Conservation (phyloP, 2,329 filamentous ascomycete species). For the Coleophoma cylindrospora region DNA sequence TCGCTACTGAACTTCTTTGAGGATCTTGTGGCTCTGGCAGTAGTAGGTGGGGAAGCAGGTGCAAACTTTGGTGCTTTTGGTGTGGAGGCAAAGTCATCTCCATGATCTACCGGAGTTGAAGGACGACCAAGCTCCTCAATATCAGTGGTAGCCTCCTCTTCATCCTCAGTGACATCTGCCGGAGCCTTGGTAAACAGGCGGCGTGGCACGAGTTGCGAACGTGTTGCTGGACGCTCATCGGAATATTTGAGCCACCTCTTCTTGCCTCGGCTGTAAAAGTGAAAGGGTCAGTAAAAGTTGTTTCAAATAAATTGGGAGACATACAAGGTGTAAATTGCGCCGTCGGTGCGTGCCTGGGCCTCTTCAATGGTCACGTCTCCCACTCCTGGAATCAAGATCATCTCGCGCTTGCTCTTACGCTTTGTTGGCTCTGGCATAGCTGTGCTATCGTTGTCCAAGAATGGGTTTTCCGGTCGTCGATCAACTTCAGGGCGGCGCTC, state of each 20-base stretch:
- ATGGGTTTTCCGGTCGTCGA: slow-evolving; percentile 65
- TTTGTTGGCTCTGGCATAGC: slow-evolving; percentile 36
- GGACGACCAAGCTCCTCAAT: slow-evolving; percentile 28
- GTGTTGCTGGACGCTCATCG: slow-evolving; percentile 47
- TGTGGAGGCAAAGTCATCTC: slow-evolving; percentile 35
- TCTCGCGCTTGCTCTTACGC: slow-evolving; percentile 50
- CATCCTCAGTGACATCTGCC: slow-evolving; percentile 52
- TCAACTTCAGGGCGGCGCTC: slow-evolving; percentile 70
- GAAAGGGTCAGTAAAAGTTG: slow-evolving; percentile 19
- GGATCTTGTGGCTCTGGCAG: slow-evolving; percentile 53
- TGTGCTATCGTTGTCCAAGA: slow-evolving; percentile 46
- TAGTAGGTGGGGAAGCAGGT: slow-evolving; percentile 58
- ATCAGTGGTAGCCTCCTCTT: slow-evolving; percentile 46
- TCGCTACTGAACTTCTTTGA: slow-evolving; percentile 37
- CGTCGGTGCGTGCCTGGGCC: slow-evolving; percentile 66
- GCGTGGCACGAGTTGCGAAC: slow-evolving; percentile 66
- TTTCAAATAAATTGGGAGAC: slow-evolving; percentile 30
- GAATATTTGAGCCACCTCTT: slow-evolving; percentile 63
- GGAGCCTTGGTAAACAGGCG: slow-evolving; percentile 53
- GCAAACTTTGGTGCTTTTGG: slow-evolving; percentile 51
- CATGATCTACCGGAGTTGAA: slow-evolving; percentile 23
- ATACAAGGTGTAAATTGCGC: slow-evolving; percentile 74
- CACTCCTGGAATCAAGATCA: slow-evolving; percentile 47
- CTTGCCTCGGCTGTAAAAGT: slow-evolving; percentile 63
- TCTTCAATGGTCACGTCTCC: slow-evolving; percentile 35